phyloP scores from a whole-genome alignment of 2,329 filamentous ascomycete species.

The Helotiales sp. region DNA sequence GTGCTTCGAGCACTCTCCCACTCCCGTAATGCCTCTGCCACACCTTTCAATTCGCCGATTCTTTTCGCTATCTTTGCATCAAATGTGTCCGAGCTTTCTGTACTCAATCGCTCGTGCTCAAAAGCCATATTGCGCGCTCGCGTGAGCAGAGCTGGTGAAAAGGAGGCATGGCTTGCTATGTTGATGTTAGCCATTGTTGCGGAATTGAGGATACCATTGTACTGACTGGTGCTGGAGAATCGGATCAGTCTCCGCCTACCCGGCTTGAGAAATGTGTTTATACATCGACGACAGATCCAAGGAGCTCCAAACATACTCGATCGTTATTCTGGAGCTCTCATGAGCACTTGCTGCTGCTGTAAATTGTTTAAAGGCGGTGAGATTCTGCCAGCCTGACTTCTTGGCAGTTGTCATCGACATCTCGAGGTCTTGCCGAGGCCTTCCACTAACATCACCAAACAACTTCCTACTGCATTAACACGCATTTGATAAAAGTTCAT shows the following conservation, averaged over 20 bases:
- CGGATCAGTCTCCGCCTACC: conserved; percentile 43
- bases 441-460: background rate
- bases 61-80: conserved; percentile 63
- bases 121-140: conserved; percentile 62
- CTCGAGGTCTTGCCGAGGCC: background rate
- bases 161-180: conserved; percentile 40
- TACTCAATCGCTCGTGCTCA: conserved; percentile 62
- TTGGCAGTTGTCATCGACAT: conserved; percentile 7
- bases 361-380: conserved; percentile 16
- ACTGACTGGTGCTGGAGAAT: conserved; percentile 53
- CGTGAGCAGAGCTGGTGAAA: conserved; percentile 60
- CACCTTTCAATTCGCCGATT: conserved; percentile 63
- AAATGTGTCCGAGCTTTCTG: conserved; percentile 57
- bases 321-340: conserved; percentile 18
- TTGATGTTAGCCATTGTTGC: conserved; percentile 26
- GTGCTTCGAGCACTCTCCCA: conserved; percentile 61
- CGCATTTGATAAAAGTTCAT: background rate
- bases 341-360: background rate
- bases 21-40: conserved; percentile 61
- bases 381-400: conserved; percentile 1
- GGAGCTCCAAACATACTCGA: conserved; percentile 47
- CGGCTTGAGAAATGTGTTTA: conserved; percentile 42
- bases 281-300: conserved; percentile 60
- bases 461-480: background rate
- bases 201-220: conserved; percentile 14